A percentile compares a stretch with the other conserved stretches of the same genome.
Evolutionary conservation across 108 stramenopile species (phyloP).

Genomic region (Cyclotella choctawhatcheeana): DNA sequence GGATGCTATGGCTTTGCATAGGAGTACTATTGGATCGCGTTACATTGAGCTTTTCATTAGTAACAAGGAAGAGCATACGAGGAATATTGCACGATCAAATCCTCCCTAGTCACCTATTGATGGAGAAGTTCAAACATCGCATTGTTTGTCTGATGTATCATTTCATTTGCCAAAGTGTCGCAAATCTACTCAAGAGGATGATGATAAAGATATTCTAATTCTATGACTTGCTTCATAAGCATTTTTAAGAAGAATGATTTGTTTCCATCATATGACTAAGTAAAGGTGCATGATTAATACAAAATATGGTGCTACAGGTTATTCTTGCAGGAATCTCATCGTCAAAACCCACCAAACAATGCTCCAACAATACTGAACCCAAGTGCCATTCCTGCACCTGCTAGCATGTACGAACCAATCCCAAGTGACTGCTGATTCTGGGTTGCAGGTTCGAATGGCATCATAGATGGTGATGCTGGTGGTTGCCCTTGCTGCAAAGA

Average conservation of each 20-base stretch:
- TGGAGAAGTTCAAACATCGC: background rate
- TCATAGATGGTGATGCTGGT: constrained; percentile 19
- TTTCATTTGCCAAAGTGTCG: background rate
- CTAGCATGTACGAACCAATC: constrained; percentile 73
- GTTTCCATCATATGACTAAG: too few species aligned
- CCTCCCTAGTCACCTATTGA: constrained; percentile 49
- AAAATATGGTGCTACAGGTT: background rate
- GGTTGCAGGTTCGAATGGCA: constrained; percentile 60
- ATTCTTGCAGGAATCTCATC: background rate
- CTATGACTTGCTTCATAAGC: too few species aligned
- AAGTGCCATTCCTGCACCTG: constrained; percentile 74
- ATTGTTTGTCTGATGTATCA: background rate
- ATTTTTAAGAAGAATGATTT: too few species aligned
- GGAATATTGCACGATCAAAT: constrained; percentile 79
- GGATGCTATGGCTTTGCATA: constrained; percentile 83
- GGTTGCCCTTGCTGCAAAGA: constrained; percentile 31
- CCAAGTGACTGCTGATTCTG: constrained; percentile 69
- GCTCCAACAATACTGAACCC: constrained; percentile 74
- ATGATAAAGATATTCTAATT: too few species aligned
- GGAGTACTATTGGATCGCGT: constrained; percentile 89
- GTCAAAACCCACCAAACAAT: constrained; percentile 54
- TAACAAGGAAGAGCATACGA: constrained; percentile 91
- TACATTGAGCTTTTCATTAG: constrained; percentile 97
- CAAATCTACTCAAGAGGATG: too few species aligned
- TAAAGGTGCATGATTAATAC: too few species aligned